Base-by-base conservation (phyloP, 768 basidiomycete genomes). In the Boletus patriciae region DNA sequence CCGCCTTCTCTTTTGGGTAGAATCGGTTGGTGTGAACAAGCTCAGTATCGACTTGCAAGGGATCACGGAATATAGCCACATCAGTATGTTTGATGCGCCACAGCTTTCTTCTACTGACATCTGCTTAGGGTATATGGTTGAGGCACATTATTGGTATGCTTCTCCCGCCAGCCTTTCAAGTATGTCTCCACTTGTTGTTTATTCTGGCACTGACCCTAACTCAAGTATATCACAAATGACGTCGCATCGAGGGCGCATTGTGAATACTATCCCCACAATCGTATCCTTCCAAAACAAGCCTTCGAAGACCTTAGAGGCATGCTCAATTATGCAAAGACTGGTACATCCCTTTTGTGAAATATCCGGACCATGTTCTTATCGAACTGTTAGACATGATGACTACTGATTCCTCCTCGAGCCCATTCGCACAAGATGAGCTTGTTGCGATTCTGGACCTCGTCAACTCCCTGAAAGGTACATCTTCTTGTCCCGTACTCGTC, bases 1-100 rank as follows among this genome's bases (percentile, higher is more conserved):
- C 21, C 59, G 36, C 27, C 63, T 63, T 38, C 52, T 65, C 13
- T 65, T 65, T 23, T 63, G 62, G 63, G 19, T 63, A 16, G 45
- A 61, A 3, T 6, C 15, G 3, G 31, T 65, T 0, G 31, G 15
- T 12, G 21, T 37, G 19, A 38, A 33, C 6, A 19, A 43, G 0
- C 50, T 63, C 3, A 19, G 7, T 23, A 50, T 27, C 16, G 31
- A 52, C 5, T 18, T 63, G 45, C 62, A 47, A 33, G 63, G 54
- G 23, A 18, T 57, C n/a, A 45, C 13, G 19, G 38, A 46, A 29
- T 41, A 21, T 18, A 49, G 23, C 15, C 62, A 62, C 11, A 61
- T 62, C 42, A 62, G 63, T 65, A 49, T 5, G 63, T 54, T 6
- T 8, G 13, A 34, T 25, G 33, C 7, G 0, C 15, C 2, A 7